Base-by-base conservation (phyloP, 164 flowering plant genomes). In the Tetrastigma voinierianum region DNA sequence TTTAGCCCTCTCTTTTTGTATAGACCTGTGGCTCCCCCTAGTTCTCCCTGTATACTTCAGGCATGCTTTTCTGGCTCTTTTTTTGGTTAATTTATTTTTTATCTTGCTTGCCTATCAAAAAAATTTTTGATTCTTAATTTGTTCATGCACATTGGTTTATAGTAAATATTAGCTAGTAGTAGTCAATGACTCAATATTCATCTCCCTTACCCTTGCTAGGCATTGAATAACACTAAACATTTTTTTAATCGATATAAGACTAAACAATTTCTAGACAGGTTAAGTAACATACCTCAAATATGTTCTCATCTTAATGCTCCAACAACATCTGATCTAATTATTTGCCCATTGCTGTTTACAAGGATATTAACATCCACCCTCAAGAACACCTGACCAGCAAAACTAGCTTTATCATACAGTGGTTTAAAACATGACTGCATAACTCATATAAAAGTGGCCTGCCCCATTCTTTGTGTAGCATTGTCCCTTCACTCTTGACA, bases 221-320 rank as follows among this genome's bases (percentile, higher is more conserved):
- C 10, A 14, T 20, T 11, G 51, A 12, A 61, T 16, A 40, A n/a
- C 17, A n/a, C 17, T 43, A 65, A 25, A 57, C 16, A 54, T 6
- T 17, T 53, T 16, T n/a, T n/a, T n/a, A n/a, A n/a, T n/a, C n/a
- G n/a, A n/a, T n/a, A n/a, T n/a, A n/a, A n/a, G n/a, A 59, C 17
- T n/a, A 24, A 25, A 57, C 16, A 54, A 18, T 17, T 53, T 16
- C 9, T n/a, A 20, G 3, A 10, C 12, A 48, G 54, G 55, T 15
- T 6, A 43, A 0, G 20, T 14, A 45, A 64, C 73, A 65, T 24
- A 96, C 99, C 96, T 96, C 76, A 96, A 81, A 74, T 89, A 96
- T 70, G 99, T 90, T 71, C 98, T 81, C 98, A 96, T 96, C 83
- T 96, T 96, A 96, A 74, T 61, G 99, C 99, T 51, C 99, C 98